A percentile compares a stretch with the other conserved stretches of the same genome.
phyloP scores from a whole-genome alignment of 352 stramenopile genomes.

The Pythium insidiosum region DNA sequence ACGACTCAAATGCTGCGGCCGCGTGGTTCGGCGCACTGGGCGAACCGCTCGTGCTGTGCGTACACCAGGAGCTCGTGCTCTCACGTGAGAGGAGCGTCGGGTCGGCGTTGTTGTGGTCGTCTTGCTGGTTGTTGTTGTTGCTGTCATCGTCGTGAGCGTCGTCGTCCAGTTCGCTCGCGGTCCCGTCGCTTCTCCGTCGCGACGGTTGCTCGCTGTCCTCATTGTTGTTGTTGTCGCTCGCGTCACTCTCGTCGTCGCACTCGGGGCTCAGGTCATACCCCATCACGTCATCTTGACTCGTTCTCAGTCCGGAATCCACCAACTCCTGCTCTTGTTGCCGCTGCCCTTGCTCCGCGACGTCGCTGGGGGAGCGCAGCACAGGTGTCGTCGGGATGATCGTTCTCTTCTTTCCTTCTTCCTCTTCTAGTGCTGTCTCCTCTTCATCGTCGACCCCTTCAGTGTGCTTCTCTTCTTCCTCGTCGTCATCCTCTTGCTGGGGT shows the following conservation, averaged over 20 bases:
- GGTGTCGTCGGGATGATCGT: no score
- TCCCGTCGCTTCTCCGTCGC: no score
- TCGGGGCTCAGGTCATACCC: conserved; percentile 7
- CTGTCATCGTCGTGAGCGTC: no score
- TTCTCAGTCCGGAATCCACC: background rate
- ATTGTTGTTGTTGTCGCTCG: conserved; percentile 20
- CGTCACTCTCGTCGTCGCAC: conserved; percentile 7
- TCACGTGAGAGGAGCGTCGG: conserved; percentile 5
- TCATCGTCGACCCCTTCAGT: background rate
- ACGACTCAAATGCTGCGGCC: no score
- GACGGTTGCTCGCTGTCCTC: no score
- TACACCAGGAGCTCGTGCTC: conserved; percentile 2
- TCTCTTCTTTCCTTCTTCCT: no score
- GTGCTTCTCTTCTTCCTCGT: background rate
- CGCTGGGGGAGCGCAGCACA: no score
- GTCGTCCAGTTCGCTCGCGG: no score
- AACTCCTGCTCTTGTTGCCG: conserved; percentile 1
- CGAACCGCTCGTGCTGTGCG: conserved; percentile 7
- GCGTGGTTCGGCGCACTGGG: no score
- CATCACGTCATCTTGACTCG: conserved; percentile 1
- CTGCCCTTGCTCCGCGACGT: no score
- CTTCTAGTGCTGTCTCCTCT: no score
- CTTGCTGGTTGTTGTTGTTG: conserved; percentile 24
- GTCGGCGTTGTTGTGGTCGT: conserved; percentile 20
- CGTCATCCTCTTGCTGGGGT: background rate